Conservation (phyloP, 2,329 filamentous ascomycete genomes). For the Exophiala bonariae region DNA sequence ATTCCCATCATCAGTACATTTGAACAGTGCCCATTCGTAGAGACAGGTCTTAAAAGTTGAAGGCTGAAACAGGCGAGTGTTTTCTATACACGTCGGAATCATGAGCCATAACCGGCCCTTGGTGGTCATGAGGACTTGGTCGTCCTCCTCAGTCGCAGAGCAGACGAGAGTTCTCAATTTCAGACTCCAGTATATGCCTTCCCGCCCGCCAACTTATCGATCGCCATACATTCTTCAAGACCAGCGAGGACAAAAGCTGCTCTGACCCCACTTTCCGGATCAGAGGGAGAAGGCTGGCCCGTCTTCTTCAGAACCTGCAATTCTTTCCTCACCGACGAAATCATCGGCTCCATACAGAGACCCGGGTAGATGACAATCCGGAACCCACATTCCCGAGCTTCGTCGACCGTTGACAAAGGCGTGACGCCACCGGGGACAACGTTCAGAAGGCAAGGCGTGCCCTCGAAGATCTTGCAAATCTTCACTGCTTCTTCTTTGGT, state of each 20-base stretch:
- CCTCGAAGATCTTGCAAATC: conserved; percentile 37
- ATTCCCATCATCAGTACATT: too few species aligned
- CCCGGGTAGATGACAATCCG: conserved; percentile 45
- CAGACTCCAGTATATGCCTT: conserved; percentile 21
- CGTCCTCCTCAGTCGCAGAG: too few species aligned
- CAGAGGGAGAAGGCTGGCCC: conserved; percentile 32
- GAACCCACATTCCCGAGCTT: conserved; percentile 43
- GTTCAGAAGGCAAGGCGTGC: conserved; percentile 45
- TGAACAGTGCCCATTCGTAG: too few species aligned
- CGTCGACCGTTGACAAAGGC: conserved; percentile 38
- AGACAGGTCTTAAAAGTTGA: too few species aligned
- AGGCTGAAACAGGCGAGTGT: too few species aligned
- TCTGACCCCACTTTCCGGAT: conserved; percentile 35
- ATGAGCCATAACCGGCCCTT: too few species aligned
- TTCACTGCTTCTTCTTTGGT: conserved; percentile 38
- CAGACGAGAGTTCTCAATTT: too few species aligned
- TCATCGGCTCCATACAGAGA: conserved; percentile 39
- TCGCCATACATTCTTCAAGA: conserved; percentile 40
- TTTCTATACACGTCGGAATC: too few species aligned
- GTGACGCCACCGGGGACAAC: conserved; percentile 46
- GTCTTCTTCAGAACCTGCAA: conserved; percentile 39
- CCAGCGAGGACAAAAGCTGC: conserved; percentile 46
- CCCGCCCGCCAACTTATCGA: conserved; percentile 42
- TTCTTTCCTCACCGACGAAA: conserved; percentile 36
- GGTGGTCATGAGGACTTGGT: too few species aligned